These are phyloP conservation scores for Acanthamoeba lenticulata DNA, from an alignment of 208 protist genomes.

Conservation along the genomic window DNA sequence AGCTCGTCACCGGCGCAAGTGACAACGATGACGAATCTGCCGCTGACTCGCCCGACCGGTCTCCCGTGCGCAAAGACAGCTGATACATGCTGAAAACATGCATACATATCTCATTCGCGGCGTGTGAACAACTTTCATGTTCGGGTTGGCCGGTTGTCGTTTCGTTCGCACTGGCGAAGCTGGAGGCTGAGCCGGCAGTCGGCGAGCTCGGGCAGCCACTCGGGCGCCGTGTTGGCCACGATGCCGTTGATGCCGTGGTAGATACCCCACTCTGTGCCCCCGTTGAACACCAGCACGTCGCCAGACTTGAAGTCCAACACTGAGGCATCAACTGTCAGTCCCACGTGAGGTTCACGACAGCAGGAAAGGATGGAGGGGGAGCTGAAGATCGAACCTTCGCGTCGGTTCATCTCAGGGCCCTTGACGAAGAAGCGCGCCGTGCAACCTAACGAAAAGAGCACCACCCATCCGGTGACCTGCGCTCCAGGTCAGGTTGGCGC, in stretches of 20 bases:
- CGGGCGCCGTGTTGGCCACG: background rate
- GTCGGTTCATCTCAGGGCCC: background rate
- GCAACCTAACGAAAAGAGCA: conserved; percentile 25
- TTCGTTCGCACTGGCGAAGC: background rate
- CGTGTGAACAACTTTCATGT: no score
- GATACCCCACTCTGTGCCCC: conserved; percentile 3
- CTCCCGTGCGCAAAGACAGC: no score
- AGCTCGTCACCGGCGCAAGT: background rate
- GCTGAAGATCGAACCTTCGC: background rate
- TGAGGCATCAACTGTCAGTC: background rate
- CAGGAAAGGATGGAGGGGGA: no score
- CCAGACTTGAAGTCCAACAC: conserved; percentile 5
- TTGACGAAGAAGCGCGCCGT: conserved; percentile 6
- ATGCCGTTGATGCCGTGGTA: conserved; percentile 30
- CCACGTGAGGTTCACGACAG: no score
- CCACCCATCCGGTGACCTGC: conserved; percentile 24
- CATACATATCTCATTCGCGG: no score
- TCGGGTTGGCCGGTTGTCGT: conserved; percentile 10
- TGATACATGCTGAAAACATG: no score
- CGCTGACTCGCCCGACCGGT: no score
- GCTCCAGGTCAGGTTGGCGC: no score
- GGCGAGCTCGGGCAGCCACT: background rate
- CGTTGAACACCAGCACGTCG: conserved; percentile 35
- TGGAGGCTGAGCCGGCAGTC: background rate
- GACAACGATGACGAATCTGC: background rate